Percentiles rank a stretch among this genome's conserved stretches.
phyloP scores from a whole-genome alignment of 345 rosid species.

The Mangifera indica region DNA sequence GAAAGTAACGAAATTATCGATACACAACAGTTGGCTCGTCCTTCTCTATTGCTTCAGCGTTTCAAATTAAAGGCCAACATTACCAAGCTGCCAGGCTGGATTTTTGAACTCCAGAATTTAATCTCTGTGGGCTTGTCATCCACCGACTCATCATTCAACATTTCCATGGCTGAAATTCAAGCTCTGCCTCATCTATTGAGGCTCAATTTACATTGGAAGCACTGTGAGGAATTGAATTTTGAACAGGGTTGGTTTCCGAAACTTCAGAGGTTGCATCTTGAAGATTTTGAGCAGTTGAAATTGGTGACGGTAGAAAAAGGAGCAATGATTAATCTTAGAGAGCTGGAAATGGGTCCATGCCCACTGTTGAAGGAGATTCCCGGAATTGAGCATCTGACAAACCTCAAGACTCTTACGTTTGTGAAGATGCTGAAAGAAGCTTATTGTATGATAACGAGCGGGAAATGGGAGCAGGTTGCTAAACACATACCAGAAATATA shows the following conservation, averaged over 20 bases:
- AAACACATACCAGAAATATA: neutral
- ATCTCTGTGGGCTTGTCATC: neutral
- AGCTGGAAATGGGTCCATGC: neutral
- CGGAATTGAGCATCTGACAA: conserved; percentile 1
- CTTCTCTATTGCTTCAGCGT: neutral
- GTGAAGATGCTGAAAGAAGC: neutral
- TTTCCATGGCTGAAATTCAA: conserved; percentile 2
- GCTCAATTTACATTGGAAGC: neutral
- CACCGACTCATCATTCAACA: neutral
- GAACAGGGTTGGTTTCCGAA: neutral
- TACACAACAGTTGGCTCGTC: conserved; percentile 1
- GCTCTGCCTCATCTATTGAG: conserved; percentile 7
- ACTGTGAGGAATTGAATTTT: neutral
- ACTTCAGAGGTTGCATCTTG: neutral
- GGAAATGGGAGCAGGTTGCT: neutral
- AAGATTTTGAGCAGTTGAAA: neutral
- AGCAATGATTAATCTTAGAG: neutral
- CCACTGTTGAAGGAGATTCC: conserved; percentile 9
- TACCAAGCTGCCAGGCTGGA: conserved; percentile 12
- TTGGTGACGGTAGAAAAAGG: neutral
- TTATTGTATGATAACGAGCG: neutral
- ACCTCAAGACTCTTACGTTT: neutral
- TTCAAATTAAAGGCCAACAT: neutral
- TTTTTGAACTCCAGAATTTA: neutral
- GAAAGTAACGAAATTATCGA: conserved; percentile 2